A percentile compares a stretch with the other conserved stretches of the same genome.
These are phyloP conservation scores for Hysterium pulicare DNA, from an alignment of 2,329 filamentous ascomycete species.

Conservation along the genomic window DNA sequence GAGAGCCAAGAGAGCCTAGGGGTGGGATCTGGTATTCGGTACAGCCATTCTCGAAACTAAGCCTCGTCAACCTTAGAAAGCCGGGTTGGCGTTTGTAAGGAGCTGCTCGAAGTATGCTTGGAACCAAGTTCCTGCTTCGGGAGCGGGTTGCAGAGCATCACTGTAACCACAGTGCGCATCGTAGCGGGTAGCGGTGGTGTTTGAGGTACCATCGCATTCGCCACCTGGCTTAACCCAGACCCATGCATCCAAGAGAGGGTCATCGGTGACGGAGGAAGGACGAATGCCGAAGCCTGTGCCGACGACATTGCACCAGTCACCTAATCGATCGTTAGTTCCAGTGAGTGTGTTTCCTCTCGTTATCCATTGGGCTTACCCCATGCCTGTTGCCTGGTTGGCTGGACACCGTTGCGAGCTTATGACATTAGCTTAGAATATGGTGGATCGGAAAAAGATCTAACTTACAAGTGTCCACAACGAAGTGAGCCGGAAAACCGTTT, in stretches of 20 bases:
- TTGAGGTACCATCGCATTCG: conserved; percentile 49
- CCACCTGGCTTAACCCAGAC: conserved; percentile 69
- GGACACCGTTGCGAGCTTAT: conserved; percentile 61
- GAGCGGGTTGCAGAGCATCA: conserved; percentile 60
- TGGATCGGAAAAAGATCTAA: conserved; percentile 7
- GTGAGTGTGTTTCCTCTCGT: too few species aligned
- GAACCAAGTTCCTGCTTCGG: conserved; percentile 69
- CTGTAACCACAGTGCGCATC: conserved; percentile 54
- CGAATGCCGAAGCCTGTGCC: conserved; percentile 63
- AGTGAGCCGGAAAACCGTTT: conserved; percentile 52
- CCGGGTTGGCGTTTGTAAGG: conserved; percentile 33
- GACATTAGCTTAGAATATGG: conserved; percentile 23
- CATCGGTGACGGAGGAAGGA: conserved; percentile 61
- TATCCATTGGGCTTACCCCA: too few species aligned
- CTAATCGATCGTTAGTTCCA: too few species aligned
- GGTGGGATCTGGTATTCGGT: neutral
- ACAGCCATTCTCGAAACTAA: neutral
- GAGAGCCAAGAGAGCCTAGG: neutral
- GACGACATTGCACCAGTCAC: conserved; percentile 65
- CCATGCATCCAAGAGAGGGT: conserved; percentile 60
- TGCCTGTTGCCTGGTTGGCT: conserved; percentile 52
- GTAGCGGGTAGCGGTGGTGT: conserved; percentile 46
- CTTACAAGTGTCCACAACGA: conserved; percentile 50
- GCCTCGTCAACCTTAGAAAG: neutral
- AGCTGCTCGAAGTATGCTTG: conserved; percentile 42